These are phyloP conservation scores for Glebionis coronaria DNA, from an alignment of 129 eudicot species.

Conservation along the genomic window DNA sequence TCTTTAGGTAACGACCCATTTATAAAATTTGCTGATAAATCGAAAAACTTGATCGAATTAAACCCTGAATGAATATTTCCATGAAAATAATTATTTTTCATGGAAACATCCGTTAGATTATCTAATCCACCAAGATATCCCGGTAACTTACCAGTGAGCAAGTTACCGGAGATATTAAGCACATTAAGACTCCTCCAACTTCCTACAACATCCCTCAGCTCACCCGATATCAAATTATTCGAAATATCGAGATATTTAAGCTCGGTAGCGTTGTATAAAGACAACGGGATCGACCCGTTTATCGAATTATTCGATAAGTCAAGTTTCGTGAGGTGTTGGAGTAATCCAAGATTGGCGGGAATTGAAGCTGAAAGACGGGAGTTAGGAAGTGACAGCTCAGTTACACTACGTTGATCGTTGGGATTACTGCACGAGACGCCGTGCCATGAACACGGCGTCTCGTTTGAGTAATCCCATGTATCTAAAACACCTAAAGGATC, in stretches of 20 bases:
- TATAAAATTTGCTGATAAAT: constrained; percentile 73
- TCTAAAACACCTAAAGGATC: constrained; percentile 73
- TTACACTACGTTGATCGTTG: constrained; percentile 37
- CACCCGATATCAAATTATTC: constrained; percentile 75
- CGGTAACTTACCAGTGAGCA: constrained; percentile 60
- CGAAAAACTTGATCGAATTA: constrained; percentile 41
- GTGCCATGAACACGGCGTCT: constrained; percentile 76
- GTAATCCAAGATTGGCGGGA: constrained; percentile 66
- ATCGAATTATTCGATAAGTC: constrained; percentile 79
- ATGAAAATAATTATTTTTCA: constrained; percentile 55
- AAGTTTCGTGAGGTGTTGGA: constrained; percentile 43
- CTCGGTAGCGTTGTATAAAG: constrained; percentile 43
- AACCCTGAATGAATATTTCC: constrained; percentile 69
- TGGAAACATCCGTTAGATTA: constrained; percentile 52
- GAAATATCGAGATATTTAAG: constrained; percentile 62
- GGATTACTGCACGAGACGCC: constrained; percentile 57
- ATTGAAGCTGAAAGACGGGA: constrained; percentile 59
- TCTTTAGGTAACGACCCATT: constrained; percentile 63
- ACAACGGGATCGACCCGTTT: constrained; percentile 69
- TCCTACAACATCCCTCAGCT: constrained; percentile 48
- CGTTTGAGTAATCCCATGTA: constrained; percentile 52
- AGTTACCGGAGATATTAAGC: constrained; percentile 65
- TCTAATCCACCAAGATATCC: constrained; percentile 29
- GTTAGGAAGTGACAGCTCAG: constrained; percentile 59
- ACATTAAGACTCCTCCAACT: constrained; percentile 38